A percentile compares a stretch with the other conserved stretches of the same genome.
Conservation (phyloP, 768 basidiomycete genomes). For the Solioccasus polychromus region DNA sequence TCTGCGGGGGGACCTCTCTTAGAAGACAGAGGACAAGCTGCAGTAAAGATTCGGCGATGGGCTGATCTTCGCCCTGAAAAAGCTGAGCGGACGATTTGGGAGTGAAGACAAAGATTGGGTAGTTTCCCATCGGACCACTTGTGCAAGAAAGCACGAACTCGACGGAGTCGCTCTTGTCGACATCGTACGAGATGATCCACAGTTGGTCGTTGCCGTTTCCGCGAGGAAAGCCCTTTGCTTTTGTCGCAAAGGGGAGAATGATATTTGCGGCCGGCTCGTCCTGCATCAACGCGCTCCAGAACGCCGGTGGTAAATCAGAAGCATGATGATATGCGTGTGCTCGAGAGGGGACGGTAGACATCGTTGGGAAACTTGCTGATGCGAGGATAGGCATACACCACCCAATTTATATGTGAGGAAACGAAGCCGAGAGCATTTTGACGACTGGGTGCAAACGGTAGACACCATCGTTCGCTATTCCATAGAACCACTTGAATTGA, state of each 20-base stretch:
- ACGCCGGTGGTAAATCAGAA: slow-evolving; percentile 17
- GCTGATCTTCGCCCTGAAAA: slow-evolving; percentile 8
- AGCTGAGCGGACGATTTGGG: slow-evolving; percentile 41
- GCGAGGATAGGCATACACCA: slow-evolving; percentile 10
- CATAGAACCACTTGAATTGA: slow-evolving; percentile 1
- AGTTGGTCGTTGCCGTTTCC: slow-evolving; percentile 11
- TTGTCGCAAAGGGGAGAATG: slow-evolving; percentile 39
- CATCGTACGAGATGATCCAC: slow-evolving; percentile 33
- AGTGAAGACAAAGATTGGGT: slow-evolving; percentile 66
- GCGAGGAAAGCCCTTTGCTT: slow-evolving; percentile 14
- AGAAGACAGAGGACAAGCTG: slow-evolving; percentile 42
- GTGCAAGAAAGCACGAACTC: slow-evolving; percentile 59
- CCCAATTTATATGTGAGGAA: slow-evolving; percentile 5
- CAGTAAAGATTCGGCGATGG: slow-evolving; percentile 39
- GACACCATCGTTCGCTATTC: neutral
- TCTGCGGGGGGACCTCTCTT: slow-evolving; percentile 30
- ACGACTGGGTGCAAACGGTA: neutral
- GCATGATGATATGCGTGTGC: slow-evolving; percentile 5
- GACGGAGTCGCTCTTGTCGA: slow-evolving; percentile 8
- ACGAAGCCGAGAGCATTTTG: neutral
- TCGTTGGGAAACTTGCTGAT: slow-evolving; percentile 15
- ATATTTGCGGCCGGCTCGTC: slow-evolving; percentile 38
- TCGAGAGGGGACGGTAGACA: slow-evolving; percentile 13
- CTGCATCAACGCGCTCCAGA: slow-evolving; percentile 29
- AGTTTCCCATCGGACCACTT: slow-evolving; percentile 48